Conservation (phyloP, 139 green algal species). For the Closterium sp. region DNA sequence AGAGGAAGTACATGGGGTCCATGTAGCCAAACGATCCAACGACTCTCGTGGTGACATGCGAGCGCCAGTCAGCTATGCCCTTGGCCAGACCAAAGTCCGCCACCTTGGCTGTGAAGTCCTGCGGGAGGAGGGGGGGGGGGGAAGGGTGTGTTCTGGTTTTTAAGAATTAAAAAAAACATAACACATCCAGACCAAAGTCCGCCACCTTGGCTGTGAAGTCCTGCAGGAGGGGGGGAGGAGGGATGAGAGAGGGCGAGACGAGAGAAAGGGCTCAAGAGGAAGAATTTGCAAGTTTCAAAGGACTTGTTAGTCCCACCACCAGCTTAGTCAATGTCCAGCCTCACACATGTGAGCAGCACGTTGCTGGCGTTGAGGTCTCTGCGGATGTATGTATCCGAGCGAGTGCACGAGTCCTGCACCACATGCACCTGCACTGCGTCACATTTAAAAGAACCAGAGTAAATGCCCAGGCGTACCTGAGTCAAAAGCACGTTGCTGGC, state of each 20-base stretch:
- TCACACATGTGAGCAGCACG: slow-evolving; percentile 50
- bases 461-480: not conserved
- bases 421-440: slow-evolving; percentile 46
- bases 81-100: slow-evolving; percentile 63
- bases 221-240: not conserved
- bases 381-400: slow-evolving; percentile 30
- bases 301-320: no score
- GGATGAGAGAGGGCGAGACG: not conserved
- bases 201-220: slow-evolving; percentile 43
- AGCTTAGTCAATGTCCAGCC: no score
- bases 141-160: no score
- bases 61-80: slow-evolving; percentile 43
- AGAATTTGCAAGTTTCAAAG: no score
- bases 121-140: no score
- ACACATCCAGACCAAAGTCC: slow-evolving; percentile 67
- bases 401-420: slow-evolving; percentile 40
- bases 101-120: slow-evolving; percentile 45
- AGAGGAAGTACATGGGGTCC: slow-evolving; percentile 58
- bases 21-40: slow-evolving; percentile 63
- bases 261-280: no score
- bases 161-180: no score
- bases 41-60: slow-evolving; percentile 51
- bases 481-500: slow-evolving; percentile 60
- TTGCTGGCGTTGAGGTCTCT: slow-evolving; percentile 54
- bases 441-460: not conserved